phyloP scores from a whole-genome alignment of 139 green algal genomes.

The Eudorina sp. region DNA sequence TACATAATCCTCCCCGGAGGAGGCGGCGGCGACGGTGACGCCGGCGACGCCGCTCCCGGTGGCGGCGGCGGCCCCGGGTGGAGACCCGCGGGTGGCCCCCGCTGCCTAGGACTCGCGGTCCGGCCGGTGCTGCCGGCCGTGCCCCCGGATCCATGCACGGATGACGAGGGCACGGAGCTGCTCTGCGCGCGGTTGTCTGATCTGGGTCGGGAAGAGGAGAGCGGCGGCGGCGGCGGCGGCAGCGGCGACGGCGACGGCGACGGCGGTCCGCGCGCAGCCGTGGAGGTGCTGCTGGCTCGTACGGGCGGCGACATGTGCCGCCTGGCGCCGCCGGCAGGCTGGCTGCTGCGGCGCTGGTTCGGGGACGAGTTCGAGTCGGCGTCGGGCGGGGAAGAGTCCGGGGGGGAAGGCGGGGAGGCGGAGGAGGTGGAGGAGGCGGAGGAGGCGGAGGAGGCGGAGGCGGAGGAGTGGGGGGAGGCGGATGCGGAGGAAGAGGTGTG shows the following conservation, averaged over 20 bases:
- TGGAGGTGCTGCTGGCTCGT: not conserved
- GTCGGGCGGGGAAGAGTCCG: not conserved
- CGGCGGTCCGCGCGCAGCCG: too few relatives aligned
- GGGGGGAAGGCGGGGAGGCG: not conserved
- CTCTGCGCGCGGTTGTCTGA: not conserved
- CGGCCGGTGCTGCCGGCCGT: not conserved
- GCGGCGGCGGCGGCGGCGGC: not conserved
- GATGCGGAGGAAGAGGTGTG: too few relatives aligned
- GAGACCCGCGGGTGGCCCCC: not conserved
- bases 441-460: not conserved
- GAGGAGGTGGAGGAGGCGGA: not conserved
- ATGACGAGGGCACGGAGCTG: slow-evolving; percentile 1
- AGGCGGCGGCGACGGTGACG: not conserved
- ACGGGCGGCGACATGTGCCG: slow-evolving; percentile 31
- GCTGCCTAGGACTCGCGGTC: not conserved
- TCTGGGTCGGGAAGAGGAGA: too few relatives aligned
- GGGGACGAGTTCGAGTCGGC: not conserved
- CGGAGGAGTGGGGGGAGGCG: not conserved
- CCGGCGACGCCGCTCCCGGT: not conserved
- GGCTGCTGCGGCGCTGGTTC: slow-evolving; percentile 11
- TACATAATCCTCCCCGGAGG: not conserved
- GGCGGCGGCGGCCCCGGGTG: not conserved
- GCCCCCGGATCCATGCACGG: not conserved
- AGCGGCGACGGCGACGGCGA: not conserved
- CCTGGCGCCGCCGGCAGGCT: slow-evolving; percentile 4